These are phyloP conservation scores for Serendipita sp. DNA, from an alignment of 768 basidiomycete species.

Conservation along the genomic window DNA sequence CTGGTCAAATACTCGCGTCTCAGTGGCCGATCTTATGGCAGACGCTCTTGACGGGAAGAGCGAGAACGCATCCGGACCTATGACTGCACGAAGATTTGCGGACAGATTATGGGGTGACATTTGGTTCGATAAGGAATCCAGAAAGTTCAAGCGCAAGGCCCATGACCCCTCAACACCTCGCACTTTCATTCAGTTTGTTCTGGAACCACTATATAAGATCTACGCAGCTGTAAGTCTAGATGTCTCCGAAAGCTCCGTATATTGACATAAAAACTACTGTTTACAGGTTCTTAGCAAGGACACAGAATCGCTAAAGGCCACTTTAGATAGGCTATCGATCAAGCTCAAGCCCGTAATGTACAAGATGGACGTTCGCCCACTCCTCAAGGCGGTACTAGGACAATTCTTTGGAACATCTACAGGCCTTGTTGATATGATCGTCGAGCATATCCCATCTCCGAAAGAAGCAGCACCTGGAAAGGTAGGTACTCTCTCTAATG, in stretches of 20 bases:
- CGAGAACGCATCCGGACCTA: neutral
- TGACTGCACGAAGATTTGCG: constrained; percentile 36
- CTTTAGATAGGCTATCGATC: constrained; percentile 63
- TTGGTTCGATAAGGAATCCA: constrained; percentile 69
- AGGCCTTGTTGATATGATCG: constrained; percentile 86
- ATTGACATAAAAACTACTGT: neutral
- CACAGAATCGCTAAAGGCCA: constrained; percentile 69
- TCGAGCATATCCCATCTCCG: constrained; percentile 79
- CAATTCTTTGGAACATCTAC: constrained; percentile 90
- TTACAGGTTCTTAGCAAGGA: constrained; percentile 80
- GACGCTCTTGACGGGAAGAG: neutral
- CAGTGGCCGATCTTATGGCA: neutral
- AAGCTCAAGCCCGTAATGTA: constrained; percentile 81
- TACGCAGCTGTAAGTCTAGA: constrained; percentile 42
- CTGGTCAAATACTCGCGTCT: neutral
- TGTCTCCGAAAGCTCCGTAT: neutral
- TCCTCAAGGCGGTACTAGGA: constrained; percentile 82
- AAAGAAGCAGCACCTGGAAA: constrained; percentile 40
- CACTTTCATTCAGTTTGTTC: constrained; percentile 88
- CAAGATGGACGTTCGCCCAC: constrained; percentile 95
- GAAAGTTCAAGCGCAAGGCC: constrained; percentile 81
- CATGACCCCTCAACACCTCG: constrained; percentile 63
- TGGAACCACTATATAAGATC: constrained; percentile 93
- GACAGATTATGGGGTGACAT: constrained; percentile 95
- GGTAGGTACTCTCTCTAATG: constrained; percentile 21